phyloP scores from a whole-genome alignment of 1,139 yeast species.

The Suhomyces maxii region DNA sequence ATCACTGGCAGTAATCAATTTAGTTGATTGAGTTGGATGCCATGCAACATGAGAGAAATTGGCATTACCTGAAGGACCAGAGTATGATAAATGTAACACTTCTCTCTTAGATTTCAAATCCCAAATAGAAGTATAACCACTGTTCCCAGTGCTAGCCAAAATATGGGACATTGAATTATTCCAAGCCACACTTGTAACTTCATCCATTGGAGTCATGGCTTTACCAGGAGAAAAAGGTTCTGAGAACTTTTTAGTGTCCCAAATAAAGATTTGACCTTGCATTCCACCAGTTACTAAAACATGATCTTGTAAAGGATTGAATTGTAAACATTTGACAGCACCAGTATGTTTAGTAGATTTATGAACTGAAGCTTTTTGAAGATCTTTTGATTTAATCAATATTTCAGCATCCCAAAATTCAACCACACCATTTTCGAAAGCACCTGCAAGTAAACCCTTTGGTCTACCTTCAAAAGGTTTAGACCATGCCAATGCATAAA shows the following conservation, averaged over 20 bases:
- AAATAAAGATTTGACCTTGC: constrained; percentile 81
- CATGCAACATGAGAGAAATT: constrained; percentile 73
- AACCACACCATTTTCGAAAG: constrained; percentile 78
- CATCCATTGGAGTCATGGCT: constrained; percentile 81
- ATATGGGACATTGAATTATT: constrained; percentile 83
- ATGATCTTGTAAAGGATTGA: constrained; percentile 72
- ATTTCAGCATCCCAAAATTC: constrained; percentile 71
- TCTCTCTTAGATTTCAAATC: constrained; percentile 86
- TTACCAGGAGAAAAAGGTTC: constrained; percentile 75
- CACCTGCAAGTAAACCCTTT: constrained; percentile 77
- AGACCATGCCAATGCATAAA: constrained; percentile 88
- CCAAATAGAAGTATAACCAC: constrained; percentile 91
- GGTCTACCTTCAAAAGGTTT: constrained; percentile 55
- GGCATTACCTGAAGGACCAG: constrained; percentile 56
- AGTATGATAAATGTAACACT: constrained; percentile 76
- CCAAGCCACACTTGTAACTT: constrained; percentile 85
- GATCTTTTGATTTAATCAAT: constrained; percentile 39
- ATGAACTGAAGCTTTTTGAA: constrained; percentile 44
- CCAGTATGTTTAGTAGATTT: constrained; percentile 65
- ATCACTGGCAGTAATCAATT: constrained; percentile 83
- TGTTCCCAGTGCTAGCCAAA: constrained; percentile 83
- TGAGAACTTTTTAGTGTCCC: constrained; percentile 73
- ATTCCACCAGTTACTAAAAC: constrained; percentile 85
- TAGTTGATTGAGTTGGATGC: constrained; percentile 86
- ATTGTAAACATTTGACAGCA: constrained; percentile 70